Percentiles rank a stretch among this genome's conserved stretches.
phyloP scores from a whole-genome alignment of 2,329 filamentous ascomycete species.

The Colletotrichum sp. region DNA sequence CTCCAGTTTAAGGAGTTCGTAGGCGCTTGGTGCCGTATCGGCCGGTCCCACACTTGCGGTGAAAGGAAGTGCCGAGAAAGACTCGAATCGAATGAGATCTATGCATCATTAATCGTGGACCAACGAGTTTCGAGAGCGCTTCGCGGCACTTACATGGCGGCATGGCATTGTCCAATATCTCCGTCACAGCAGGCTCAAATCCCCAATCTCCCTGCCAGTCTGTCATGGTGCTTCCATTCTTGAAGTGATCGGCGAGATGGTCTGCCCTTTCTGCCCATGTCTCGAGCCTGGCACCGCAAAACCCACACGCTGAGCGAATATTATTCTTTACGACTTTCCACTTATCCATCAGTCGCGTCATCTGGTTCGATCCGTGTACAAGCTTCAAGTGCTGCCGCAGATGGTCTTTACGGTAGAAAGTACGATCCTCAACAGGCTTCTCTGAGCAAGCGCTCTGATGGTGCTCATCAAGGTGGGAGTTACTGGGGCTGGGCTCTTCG shows the following conservation, averaged over 20 bases:
- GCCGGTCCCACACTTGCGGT: constrained; percentile 3
- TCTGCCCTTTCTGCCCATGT: constrained; percentile 41
- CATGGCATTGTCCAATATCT: constrained; percentile 45
- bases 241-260: constrained; percentile 48
- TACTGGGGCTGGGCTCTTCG: constrained; percentile 31
- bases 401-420: constrained; percentile 49
- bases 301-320: constrained; percentile 45
- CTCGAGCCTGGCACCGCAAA: constrained; percentile 39
- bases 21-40: constrained; percentile 29
- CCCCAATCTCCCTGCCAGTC: constrained; percentile 50
- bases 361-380: constrained; percentile 44
- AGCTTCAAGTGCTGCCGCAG: constrained; percentile 47
- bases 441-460: constrained; percentile 55
- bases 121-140: rapidly evolving
- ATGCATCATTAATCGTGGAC: background rate
- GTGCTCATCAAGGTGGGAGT: constrained; percentile 39
- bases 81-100: constrained; percentile 18
- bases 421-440: constrained; percentile 47
- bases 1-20: constrained; percentile 41
- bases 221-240: constrained; percentile 43
- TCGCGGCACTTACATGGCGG: constrained; percentile 36
- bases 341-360: constrained; percentile 46
- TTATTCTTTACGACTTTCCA: constrained; percentile 41
- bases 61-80: background rate
- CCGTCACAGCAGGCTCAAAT: constrained; percentile 37